phyloP scores from a whole-genome alignment of 1,139 yeast genomes.

The Candida gigantensis region DNA sequence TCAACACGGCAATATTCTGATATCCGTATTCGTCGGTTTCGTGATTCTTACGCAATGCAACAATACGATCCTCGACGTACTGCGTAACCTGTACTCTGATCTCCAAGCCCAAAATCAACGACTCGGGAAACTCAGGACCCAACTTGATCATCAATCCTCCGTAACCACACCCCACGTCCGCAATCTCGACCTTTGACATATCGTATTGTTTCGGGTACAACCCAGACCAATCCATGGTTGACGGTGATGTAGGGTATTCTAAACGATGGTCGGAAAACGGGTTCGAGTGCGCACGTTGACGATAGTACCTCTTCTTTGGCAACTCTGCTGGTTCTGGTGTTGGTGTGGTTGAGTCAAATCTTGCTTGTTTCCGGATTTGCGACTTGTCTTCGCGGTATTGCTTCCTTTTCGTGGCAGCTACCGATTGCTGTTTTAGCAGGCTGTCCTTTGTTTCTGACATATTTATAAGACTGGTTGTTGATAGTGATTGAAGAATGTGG shows the following conservation, averaged over 20 bases:
- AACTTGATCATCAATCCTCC: constrained; percentile 88
- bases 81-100: constrained; percentile 97
- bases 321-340: constrained; percentile 22
- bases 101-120: constrained; percentile 88
- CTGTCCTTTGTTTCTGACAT: background rate
- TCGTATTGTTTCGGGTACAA: constrained; percentile 65
- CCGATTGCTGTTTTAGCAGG: constrained; percentile 22
- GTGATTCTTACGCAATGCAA: constrained; percentile 67
- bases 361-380: constrained; percentile 36
- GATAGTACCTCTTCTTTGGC: constrained; percentile 83
- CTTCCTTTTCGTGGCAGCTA: constrained; percentile 39
- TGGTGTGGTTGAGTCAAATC: constrained; percentile 23
- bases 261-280: constrained; percentile 95
- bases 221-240: constrained; percentile 81
- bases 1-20: constrained; percentile 82
- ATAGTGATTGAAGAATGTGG: no score
- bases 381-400: constrained; percentile 42
- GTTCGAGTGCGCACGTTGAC: constrained; percentile 97
- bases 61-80: constrained; percentile 91
- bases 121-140: constrained; percentile 74
- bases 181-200: constrained; percentile 70
- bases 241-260: constrained; percentile 83
- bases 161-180: constrained; percentile 97
- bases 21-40: constrained; percentile 37
- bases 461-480: no score